Conservation (phyloP, 1,284 basidiomycete genomes). For the Irpex sp. region DNA sequence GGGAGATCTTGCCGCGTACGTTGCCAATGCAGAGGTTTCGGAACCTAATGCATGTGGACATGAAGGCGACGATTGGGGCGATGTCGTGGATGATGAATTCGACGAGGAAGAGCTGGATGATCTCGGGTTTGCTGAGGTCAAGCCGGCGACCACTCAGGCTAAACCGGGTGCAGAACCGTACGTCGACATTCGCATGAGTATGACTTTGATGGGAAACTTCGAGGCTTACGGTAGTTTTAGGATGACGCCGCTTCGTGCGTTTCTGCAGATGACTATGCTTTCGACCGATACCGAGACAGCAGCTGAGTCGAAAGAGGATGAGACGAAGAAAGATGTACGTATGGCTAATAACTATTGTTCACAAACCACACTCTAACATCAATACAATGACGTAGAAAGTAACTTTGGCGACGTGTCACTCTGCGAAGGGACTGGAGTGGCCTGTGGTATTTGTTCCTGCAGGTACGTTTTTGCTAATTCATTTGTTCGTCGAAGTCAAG, state of each 20-base stretch:
- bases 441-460: conserved; percentile 81
- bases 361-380: too few species aligned
- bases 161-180: too few species aligned
- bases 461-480: too few species aligned
- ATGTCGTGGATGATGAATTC: conserved; percentile 17
- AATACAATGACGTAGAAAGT: conserved; percentile 55
- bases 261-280: conserved; percentile 83
- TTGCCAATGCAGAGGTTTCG: not conserved
- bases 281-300: conserved; percentile 76
- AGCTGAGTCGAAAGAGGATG: conserved; percentile 44
- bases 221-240: conserved; percentile 29
- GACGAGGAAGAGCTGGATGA: conserved; percentile 21
- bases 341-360: not conserved
- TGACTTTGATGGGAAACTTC: not conserved
- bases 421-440: conserved; percentile 93
- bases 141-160: too few species aligned
- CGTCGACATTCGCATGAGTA: not conserved
- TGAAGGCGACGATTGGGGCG: conserved; percentile 10
- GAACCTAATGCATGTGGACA: not conserved
- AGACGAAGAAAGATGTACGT: conserved; percentile 42
- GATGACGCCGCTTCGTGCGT: conserved; percentile 69
- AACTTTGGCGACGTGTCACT: conserved; percentile 85
- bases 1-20: not conserved
- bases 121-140: conserved; percentile 11
- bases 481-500: too few species aligned